Conservation (phyloP, 495 filamentous ascomycete genomes). For the Podospora pseudoanserina region DNA sequence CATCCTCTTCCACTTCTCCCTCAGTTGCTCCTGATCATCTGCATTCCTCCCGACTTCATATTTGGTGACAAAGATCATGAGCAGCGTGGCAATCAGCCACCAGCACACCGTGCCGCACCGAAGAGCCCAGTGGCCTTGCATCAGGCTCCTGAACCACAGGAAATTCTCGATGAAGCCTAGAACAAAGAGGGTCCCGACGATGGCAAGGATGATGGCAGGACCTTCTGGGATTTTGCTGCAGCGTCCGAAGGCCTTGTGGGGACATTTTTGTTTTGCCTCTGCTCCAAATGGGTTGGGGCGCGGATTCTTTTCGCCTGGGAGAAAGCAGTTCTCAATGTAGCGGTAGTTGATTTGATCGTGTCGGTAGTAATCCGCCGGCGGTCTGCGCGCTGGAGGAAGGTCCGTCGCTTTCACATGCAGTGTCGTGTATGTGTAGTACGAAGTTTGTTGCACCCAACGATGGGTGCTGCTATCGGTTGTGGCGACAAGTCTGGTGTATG, state of each 20-base stretch:
- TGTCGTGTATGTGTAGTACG: no score
- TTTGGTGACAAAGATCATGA: slow-evolving; percentile 41
- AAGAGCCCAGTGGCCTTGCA: slow-evolving; percentile 45
- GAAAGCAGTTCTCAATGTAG: no score
- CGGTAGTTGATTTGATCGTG: no score
- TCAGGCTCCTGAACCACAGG: slow-evolving; percentile 50
- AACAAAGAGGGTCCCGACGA: slow-evolving; percentile 42
- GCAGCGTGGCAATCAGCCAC: slow-evolving; percentile 38
- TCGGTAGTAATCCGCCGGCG: no score
- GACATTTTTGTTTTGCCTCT: background rate
- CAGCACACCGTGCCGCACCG: slow-evolving; percentile 50
- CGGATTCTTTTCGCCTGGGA: no score
- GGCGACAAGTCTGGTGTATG: no score
- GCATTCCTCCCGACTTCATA: slow-evolving; percentile 37
- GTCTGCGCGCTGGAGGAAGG: no score
- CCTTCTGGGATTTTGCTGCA: background rate
- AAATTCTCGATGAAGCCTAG: slow-evolving; percentile 49
- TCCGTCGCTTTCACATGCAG: no score
- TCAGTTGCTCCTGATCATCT: slow-evolving; percentile 41
- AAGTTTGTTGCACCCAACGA: no score
- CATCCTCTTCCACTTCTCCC: slow-evolving; percentile 44
- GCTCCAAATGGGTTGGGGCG: no score
- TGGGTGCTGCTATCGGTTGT: no score
- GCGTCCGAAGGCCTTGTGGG: background rate
- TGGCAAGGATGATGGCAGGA: slow-evolving; percentile 29